Percentiles rank a stretch among this genome's conserved stretches.
These are phyloP conservation scores for Peronospora belbahrii DNA, from an alignment of 352 stramenopile species.

Conservation along the genomic window DNA sequence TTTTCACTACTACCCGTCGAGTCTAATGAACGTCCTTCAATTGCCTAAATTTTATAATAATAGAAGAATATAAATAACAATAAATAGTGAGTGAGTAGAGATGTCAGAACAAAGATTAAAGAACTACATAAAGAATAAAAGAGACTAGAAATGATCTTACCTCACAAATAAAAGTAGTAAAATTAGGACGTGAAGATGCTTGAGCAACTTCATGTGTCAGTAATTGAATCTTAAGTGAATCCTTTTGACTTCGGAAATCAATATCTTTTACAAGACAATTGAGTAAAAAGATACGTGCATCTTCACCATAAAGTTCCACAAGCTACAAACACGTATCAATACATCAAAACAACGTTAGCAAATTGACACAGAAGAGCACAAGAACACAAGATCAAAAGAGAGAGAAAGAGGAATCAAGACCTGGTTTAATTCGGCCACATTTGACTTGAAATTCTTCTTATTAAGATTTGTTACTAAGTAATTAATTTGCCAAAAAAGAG, in stretches of 20 bases:
- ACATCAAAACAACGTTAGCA: not conserved
- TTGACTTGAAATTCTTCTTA: slow-evolving; percentile 93
- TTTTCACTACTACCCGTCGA: slow-evolving; percentile 17
- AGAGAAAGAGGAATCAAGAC: slow-evolving; percentile 21
- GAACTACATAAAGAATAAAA: not conserved
- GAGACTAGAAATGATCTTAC: slow-evolving; percentile 12
- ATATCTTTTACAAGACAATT: slow-evolving; percentile 89
- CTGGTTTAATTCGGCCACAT: slow-evolving; percentile 89
- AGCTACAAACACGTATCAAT: slow-evolving; percentile 39
- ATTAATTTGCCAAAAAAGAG: slow-evolving; percentile 91
- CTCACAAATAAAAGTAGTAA: slow-evolving; percentile 86
- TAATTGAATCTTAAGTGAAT: slow-evolving; percentile 86
- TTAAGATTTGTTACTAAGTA: slow-evolving; percentile 89
- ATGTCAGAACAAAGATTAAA: not conserved
- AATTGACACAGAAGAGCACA: too few species aligned
- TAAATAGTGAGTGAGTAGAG: not conserved
- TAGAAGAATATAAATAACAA: not conserved
- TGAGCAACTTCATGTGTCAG: slow-evolving; percentile 87
- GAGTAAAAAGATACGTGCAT: slow-evolving; percentile 86
- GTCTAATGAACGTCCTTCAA: slow-evolving; percentile 54
- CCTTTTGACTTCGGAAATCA: slow-evolving; percentile 84
- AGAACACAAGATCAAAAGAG: not conserved
- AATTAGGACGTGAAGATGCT: slow-evolving; percentile 83
- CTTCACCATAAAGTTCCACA: slow-evolving; percentile 87
- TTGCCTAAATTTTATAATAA: too few species aligned